Base-by-base conservation (phyloP, 106 monocot genomes). In the Dendrobium chrysotoxum region DNA sequence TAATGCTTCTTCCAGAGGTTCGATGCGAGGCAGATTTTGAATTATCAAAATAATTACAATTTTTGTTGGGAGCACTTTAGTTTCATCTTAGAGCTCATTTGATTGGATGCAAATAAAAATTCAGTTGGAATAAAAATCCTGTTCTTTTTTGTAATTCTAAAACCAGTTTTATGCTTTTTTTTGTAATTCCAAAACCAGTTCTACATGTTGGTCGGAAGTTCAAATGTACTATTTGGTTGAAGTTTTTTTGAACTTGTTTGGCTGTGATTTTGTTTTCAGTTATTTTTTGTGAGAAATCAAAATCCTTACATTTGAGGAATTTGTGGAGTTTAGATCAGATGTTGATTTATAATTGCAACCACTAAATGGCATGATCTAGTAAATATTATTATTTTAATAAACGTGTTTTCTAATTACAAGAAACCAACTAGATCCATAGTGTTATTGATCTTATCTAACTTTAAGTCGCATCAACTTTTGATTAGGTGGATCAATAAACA, bases 1-100 rank as follows among this genome's bases (percentile, higher is more conserved):
- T 91, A 54, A 91, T 91, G 87, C 87, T 85, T 71, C 76, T 93
- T 78, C 89, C 89, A 40, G 93, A 94, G 93, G 93, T 94, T 73
- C 66, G 47, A 71, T 47, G 79, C 28, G 10, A 17, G 38, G 21
- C 39, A 31, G 26, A 38, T 15, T 13, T 26, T n/a, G 15, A 72
- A 79, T 38, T 74, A 23, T 6, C 50, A 13, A 50, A 50, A 50
- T 50, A 35, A 7, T 26, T 3, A 12, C 16, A 50, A 26, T 15
- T 45, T 8, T 38, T 2, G 2, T 35, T 2, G 31, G 28, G 15
- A n/a, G 17, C 35, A 2, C 38, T 71, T 71, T 7, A 38, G 38
- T 38, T 71, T 38, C 71, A 17, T 71, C 4, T 31, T 65, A 25
- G 9, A 65, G 64, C 7, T 65, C 64, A 25, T 65, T 65, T 65